Evolutionary conservation across 2,329 filamentous ascomycete genomes (phyloP).

Genomic region (Phialophora verrucosa): DNA sequence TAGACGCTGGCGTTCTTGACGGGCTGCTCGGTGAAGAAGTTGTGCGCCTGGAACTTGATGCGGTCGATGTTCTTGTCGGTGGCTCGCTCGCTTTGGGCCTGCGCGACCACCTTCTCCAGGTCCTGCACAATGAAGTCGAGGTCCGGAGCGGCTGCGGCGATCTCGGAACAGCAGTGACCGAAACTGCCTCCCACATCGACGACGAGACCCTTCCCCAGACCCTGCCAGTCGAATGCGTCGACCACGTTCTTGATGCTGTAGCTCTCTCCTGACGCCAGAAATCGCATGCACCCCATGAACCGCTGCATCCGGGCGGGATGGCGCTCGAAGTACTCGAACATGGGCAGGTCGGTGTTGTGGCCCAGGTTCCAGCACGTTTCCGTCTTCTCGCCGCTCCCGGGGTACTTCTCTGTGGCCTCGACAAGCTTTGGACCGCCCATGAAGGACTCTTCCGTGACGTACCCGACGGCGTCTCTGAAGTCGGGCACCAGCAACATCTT

Average conservation of each 20-base stretch:
- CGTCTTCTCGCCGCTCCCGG: constrained; percentile 31
- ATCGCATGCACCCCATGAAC: constrained; percentile 30
- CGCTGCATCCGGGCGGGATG: constrained; percentile 41
- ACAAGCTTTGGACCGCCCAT: constrained; percentile 36
- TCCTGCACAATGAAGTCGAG: constrained; percentile 63
- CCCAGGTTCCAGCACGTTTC: constrained; percentile 44
- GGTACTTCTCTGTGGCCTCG: constrained; percentile 38
- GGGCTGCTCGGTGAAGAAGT: constrained; percentile 49
- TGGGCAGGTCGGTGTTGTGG: constrained; percentile 39
- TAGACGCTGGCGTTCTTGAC: constrained; percentile 42
- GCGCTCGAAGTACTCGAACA: constrained; percentile 45
- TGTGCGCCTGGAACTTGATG: constrained; percentile 39
- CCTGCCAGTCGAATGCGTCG: constrained; percentile 36
- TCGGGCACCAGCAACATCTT: constrained; percentile 48
- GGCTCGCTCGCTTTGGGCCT: constrained; percentile 27
- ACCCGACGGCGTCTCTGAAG: constrained; percentile 59
- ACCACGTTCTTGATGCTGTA: constrained; percentile 34
- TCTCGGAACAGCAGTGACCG: constrained; percentile 62
- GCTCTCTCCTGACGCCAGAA: constrained; percentile 20
- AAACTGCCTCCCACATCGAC: constrained; percentile 58
- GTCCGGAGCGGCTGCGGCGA: constrained; percentile 58
- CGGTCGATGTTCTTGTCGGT: constrained; percentile 41
- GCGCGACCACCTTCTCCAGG: constrained; percentile 45
- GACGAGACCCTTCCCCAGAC: constrained; percentile 31
- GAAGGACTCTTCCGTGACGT: constrained; percentile 48